Evolutionary conservation across 768 basidiomycete genomes (phyloP), one percentile per base, ranked within the genome.

Genomic region (Russula vinacea): DNA sequence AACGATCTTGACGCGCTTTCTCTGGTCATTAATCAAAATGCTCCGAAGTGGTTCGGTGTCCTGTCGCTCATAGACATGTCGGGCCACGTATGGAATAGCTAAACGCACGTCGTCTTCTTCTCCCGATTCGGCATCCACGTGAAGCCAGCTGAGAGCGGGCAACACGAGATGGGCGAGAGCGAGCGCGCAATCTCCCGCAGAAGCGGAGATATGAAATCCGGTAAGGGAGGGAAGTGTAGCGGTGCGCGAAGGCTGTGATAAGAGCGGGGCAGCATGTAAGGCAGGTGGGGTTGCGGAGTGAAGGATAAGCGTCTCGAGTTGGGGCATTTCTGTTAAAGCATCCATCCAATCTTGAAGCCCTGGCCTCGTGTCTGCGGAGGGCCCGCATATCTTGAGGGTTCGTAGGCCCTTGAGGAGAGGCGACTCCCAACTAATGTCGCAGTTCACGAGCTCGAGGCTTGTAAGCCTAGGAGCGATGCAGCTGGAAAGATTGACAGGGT

Each of bases 21-120:
- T 32, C 22, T 7, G 2, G 26, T n/a, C 22, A 5, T 1, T 9
- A 26, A 57, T 16, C 22, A 39, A 2, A 16, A 62, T 3, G 32
- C 60, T 65, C 42, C n/a, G 57, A 16, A 67, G 29, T 19, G 63
- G 63, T 5, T 26, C 33, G 5, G 26, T 17, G 32, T 64, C 59
- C 13, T 64, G 66, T 1, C 37, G 33, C 11, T 40, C 62, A 39
- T 52, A 42, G 32, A 44, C 26, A 19, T 56, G 44, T 56, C 29
- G 56, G 2, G 29, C 56, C 6, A 44, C 24, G 19, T 44, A 26
- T 10, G 59, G 63, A 13, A 64, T 14, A 3, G 57, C 2, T 14
- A 17, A 22, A 26, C 9, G 49, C 17, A 65, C 35, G 29, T 65
- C 50, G 7, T 5, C 35, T n/a, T 26, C 55, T 19, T 42, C 49